Conservation (phyloP, 495 filamentous ascomycete species). For the Daldinia loculata region DNA sequence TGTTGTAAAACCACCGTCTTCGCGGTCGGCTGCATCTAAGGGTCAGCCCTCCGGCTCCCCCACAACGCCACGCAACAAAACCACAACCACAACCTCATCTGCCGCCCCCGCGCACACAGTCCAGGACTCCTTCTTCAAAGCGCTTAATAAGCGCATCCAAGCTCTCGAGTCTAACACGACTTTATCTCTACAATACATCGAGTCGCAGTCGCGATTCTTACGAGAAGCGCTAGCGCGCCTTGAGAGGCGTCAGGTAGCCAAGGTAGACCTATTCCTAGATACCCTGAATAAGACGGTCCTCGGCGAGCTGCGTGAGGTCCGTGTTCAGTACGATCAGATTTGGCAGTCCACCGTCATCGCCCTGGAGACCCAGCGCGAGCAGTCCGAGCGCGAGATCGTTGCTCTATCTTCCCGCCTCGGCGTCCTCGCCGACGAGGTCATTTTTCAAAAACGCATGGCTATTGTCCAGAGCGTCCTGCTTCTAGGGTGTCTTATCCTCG, state of each 20-base stretch:
- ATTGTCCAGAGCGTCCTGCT: conserved; percentile 88
- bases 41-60: conserved; percentile 37
- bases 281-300: conserved; percentile 86
- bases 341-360: conserved; percentile 95
- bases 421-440: conserved; percentile 89
- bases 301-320: conserved; percentile 80
- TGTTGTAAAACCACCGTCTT: conserved; percentile 38
- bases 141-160: conserved; percentile 89
- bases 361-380: conserved; percentile 84
- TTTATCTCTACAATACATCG: conserved; percentile 93
- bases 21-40: conserved; percentile 26
- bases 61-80: conserved; percentile 51
- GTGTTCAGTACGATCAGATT: conserved; percentile 90
- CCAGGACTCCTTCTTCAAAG: conserved; percentile 98
- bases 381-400: conserved; percentile 79
- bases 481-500: conserved; percentile 84
- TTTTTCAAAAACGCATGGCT: conserved; percentile 94
- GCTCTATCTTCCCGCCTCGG: conserved; percentile 83
- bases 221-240: conserved; percentile 91
- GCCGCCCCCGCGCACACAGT: conserved; percentile 77
- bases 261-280: conserved; percentile 82
- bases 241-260: conserved; percentile 85
- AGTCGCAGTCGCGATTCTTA: conserved; percentile 91
- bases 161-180: conserved; percentile 92
- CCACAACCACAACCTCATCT: conserved; percentile 59